phyloP scores from a whole-genome alignment of 441 rosid genomes.

The Jatropha podagrica region DNA sequence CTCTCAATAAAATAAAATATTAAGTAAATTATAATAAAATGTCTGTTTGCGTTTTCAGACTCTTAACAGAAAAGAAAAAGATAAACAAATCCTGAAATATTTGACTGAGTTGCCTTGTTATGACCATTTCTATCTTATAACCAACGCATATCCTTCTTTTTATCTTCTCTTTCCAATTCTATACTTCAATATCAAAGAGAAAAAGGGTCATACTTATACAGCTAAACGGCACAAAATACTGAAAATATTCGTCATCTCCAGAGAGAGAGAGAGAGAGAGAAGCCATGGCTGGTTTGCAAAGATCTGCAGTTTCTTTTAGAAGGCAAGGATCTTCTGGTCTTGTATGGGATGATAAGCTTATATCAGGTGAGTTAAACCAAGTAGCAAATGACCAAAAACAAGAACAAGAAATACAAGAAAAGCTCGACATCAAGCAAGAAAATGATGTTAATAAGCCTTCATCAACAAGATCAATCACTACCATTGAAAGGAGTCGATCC shows the following conservation, averaged over 20 bases:
- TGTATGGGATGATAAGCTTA: slow-evolving; percentile 68
- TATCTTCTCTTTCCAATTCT: background rate
- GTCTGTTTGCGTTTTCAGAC: background rate
- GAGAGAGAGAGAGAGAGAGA: no score
- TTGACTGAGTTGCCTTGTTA: slow-evolving; percentile 16
- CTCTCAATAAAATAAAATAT: background rate
- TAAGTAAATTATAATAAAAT: background rate
- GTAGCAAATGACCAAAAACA: slow-evolving; percentile 9
- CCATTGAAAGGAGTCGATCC: slow-evolving; percentile 74
- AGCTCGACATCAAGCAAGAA: slow-evolving; percentile 29
- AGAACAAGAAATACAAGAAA: slow-evolving; percentile 24
- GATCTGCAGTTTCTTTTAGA: slow-evolving; percentile 61
- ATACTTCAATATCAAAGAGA: background rate
- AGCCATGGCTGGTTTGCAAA: slow-evolving; percentile 64
- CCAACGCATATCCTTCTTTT: background rate
- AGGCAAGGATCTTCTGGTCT: slow-evolving; percentile 68
- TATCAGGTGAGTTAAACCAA: slow-evolving; percentile 53
- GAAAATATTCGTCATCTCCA: background rate
- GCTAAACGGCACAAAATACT: background rate
- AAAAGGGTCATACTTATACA: background rate
- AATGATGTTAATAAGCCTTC: slow-evolving; percentile 28
- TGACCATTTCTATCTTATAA: slow-evolving; percentile 7
- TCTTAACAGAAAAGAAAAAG: background rate
- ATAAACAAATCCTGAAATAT: background rate
- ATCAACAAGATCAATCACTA: slow-evolving; percentile 28